A percentile compares a stretch with the other conserved stretches of the same genome.
Evolutionary conservation across 495 filamentous ascomycete genomes (phyloP).

Genomic region (Polyplosphaeria fusca): DNA sequence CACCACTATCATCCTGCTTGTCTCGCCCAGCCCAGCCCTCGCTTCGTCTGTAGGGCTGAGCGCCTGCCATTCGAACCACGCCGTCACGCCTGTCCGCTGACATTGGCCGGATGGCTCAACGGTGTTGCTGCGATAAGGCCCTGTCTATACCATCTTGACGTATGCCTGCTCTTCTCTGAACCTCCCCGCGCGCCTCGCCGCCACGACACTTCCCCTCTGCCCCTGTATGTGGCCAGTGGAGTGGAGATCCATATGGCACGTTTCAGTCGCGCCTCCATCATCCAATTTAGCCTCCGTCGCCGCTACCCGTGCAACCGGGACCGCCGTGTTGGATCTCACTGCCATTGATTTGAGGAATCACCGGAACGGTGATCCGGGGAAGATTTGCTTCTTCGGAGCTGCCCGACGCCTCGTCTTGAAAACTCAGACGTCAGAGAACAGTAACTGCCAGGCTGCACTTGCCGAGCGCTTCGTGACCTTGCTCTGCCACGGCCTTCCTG

Average conservation of each 20-base stretch:
- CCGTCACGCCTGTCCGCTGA: background rate
- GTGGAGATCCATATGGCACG: background rate
- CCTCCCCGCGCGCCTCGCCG: background rate
- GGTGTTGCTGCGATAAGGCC: slow-evolving; percentile 3
- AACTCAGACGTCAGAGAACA: background rate
- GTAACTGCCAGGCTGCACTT: too few species aligned
- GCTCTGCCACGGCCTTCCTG: too few species aligned
- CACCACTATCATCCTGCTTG: background rate
- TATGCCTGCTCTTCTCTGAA: background rate
- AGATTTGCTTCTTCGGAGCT: background rate
- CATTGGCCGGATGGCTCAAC: slow-evolving; percentile 15
- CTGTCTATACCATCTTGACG: background rate
- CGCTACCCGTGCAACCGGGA: background rate
- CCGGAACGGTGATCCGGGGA: background rate
- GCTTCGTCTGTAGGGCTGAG: slow-evolving; percentile 11
- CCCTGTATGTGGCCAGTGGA: background rate
- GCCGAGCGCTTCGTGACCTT: too few species aligned
- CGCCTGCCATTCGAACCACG: background rate
- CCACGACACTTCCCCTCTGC: background rate
- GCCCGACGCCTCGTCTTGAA: background rate
- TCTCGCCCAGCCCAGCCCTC: background rate
- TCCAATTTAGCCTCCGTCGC: background rate
- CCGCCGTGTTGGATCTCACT: background rate
- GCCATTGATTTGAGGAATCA: background rate
- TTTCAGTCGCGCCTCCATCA: background rate